phyloP scores from a whole-genome alignment of 148 eudicot genomes.

The Nyssa sinensis region DNA sequence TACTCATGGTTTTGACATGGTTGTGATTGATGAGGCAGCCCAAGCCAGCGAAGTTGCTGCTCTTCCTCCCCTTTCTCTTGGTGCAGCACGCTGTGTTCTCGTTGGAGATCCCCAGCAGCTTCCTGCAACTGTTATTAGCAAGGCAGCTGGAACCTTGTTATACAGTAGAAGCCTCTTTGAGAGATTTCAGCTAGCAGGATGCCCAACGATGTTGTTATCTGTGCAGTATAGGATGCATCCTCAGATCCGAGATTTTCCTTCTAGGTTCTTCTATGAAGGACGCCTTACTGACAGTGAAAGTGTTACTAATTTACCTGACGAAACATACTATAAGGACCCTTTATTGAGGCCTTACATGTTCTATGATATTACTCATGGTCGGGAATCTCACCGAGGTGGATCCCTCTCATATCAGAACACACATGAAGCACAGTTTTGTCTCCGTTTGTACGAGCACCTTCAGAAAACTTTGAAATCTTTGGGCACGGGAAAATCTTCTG shows the following conservation, averaged over 20 bases:
- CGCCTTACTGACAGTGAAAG: constrained; percentile 96
- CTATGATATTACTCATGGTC: constrained; percentile 84
- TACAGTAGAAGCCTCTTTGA: constrained; percentile 98
- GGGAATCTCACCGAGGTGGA: constrained; percentile 97
- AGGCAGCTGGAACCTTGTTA: constrained; percentile 93
- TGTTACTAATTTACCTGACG: constrained; percentile 70
- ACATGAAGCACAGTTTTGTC: constrained; percentile 93
- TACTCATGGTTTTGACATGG: constrained; percentile 98
- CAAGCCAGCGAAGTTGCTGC: constrained; percentile 97
- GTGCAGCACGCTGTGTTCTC: constrained; percentile 99
- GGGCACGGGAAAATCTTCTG: constrained; percentile 69
- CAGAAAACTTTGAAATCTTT: constrained; percentile 69
- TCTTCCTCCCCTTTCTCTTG: constrained; percentile 94
- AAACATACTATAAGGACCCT: constrained; percentile 76
- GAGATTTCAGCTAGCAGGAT: constrained; percentile 97
- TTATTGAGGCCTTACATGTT: constrained; percentile 78
- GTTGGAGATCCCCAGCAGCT: constrained; percentile 99
- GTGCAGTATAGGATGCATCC: constrained; percentile 99
- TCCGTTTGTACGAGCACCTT: constrained; percentile 88
- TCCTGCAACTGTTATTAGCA: constrained; percentile 98
- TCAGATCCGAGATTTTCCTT: constrained; percentile 92
- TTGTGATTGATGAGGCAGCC: constrained; percentile 98
- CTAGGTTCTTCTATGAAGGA: constrained; percentile 91
- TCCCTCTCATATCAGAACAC: constrained; percentile 90
- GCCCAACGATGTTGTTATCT: constrained; percentile 92